Evolutionary conservation across 106 monocot genomes (phyloP), one percentile per base, ranked within the genome.

Genomic region (Platanthera guangdongensis): DNA sequence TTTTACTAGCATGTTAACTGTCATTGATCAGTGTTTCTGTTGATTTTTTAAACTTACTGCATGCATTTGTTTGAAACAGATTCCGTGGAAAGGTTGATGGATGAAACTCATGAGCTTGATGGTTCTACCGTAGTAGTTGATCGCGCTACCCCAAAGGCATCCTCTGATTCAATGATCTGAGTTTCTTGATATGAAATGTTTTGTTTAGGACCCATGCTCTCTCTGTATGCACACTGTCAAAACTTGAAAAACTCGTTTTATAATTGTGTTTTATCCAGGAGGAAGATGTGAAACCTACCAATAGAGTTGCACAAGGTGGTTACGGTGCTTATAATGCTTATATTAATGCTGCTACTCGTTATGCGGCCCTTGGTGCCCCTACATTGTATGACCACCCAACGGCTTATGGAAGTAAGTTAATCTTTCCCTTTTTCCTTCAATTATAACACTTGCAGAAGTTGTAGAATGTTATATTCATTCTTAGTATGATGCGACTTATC

Each of bases 251-350:
- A 14, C 9, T 68, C 46, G 53, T 51, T n/a, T 48, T 51, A 13
- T 47, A 70, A 81, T 62, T 60, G 16, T 10, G 64, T 3, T 68
- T 22, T 8, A 64, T 73, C 50, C 76, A 99, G 97, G 91, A 94
- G 51, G 94, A 99, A 45, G 91, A 99, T 6, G 19, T 47, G 14
- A 91, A 81, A 75, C 86, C 88, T 76, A 81, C 88, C 79, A 87
- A 79, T 70, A 79, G 91, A 83, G 57, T 65, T 54, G 7, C 86
- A 50, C 95, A 88, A 49, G 90, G 93, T 77, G 95, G 95, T 72
- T 96, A 96, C 83, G 92, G 92, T 79, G 92, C 92, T 51, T 95
- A 95, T 74, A 92, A 91, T 82, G 89, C 91, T 64, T 97, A 94
- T 77, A 97, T 97, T 54, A 80, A 89, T 51, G 89, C 90, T 71